Evolutionary conservation across 1,284 basidiomycete genomes (phyloP).

Genomic region (Kalmanozyma brasiliensis): DNA sequence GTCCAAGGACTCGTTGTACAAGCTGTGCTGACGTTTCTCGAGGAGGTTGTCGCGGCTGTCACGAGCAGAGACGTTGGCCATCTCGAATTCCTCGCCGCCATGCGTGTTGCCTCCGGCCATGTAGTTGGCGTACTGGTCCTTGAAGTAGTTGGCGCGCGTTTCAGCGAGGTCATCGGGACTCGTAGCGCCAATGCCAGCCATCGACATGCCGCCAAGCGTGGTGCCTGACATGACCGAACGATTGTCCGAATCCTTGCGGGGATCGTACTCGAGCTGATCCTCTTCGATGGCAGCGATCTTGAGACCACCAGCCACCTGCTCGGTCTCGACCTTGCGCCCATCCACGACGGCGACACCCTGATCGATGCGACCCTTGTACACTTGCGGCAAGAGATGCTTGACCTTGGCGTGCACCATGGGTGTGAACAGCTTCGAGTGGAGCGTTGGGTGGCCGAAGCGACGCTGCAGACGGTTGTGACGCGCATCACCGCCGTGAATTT

Average conservation of each 20-base stretch:
- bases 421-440: conserved; percentile 61
- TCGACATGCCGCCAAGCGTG: conserved; percentile 51
- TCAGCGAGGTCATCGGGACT: conserved; percentile 28
- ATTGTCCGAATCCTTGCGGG: conserved; percentile 53
- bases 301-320: conserved; percentile 55
- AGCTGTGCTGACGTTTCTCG: conserved; percentile 47
- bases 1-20: conserved; percentile 47
- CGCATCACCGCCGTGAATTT: conserved; percentile 56
- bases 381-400: conserved; percentile 54
- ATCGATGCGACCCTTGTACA: conserved; percentile 61
- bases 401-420: conserved; percentile 65
- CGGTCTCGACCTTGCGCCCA: conserved; percentile 55
- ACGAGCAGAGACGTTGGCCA: conserved; percentile 44
- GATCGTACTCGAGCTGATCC: conserved; percentile 62
- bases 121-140: conserved; percentile 56
- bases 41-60: conserved; percentile 61
- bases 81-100: conserved; percentile 57
- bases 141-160: conserved; percentile 46
- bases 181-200: conserved; percentile 26
- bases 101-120: conserved; percentile 45
- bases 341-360: conserved; percentile 45
- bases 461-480: conserved; percentile 61
- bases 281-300: conserved; percentile 64
- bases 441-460: conserved; percentile 65
- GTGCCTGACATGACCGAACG: conserved; percentile 62